phyloP scores from a whole-genome alignment of 148 eudicot genomes.

The Cornus florida region DNA sequence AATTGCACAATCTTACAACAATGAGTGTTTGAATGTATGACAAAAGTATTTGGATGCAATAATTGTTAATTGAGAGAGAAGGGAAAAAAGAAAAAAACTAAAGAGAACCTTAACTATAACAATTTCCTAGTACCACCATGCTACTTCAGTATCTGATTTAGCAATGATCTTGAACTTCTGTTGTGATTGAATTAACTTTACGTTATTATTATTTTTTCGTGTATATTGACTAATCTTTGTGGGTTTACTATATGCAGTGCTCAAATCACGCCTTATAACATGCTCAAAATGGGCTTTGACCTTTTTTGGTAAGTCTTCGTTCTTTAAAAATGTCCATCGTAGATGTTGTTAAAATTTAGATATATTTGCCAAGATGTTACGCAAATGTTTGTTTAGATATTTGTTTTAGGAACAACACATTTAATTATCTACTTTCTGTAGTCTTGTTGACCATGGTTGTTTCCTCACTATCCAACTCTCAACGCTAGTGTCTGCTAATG shows the following conservation, averaged over 20 bases:
- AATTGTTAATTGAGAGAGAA: background rate
- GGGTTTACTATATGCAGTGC: slow-evolving; percentile 8
- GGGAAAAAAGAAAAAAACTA: no score
- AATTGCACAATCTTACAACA: background rate
- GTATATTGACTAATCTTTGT: background rate
- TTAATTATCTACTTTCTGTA: background rate
- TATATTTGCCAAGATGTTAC: background rate
- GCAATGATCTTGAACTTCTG: background rate
- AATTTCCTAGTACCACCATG: background rate
- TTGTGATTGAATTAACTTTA: background rate
- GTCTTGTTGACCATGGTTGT: background rate
- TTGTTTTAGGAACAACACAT: background rate
- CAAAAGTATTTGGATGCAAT: background rate
- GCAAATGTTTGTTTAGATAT: background rate
- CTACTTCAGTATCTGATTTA: background rate
- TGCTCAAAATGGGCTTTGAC: background rate
- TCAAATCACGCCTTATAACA: slow-evolving; percentile 10
- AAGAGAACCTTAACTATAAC: background rate
- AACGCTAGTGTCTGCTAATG: background rate
- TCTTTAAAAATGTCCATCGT: background rate
- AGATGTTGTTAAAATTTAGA: background rate
- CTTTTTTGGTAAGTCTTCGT: background rate
- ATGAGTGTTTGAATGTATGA: background rate
- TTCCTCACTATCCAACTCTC: background rate
- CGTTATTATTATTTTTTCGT: background rate